Percentiles rank a stretch among this genome's conserved stretches.
Evolutionary conservation across 768 basidiomycete species (phyloP).

Genomic region (Scleroderma bovista): DNA sequence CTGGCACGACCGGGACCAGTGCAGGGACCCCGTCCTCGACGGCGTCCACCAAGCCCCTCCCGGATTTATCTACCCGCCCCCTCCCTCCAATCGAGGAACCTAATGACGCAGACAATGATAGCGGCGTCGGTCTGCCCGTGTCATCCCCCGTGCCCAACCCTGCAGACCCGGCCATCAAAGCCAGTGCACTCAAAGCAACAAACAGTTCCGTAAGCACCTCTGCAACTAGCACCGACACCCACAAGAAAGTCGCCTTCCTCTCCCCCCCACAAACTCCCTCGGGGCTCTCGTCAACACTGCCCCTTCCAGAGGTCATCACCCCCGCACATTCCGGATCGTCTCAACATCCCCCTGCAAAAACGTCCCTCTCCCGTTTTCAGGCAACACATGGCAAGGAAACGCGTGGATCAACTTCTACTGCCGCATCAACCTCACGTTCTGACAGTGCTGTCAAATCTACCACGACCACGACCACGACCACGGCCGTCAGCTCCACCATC

Average conservation of each 20-base stretch:
- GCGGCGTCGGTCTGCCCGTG: conserved; percentile 32
- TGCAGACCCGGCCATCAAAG: conserved; percentile 21
- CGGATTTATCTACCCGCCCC: conserved; percentile 51
- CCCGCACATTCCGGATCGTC: conserved; percentile 28
- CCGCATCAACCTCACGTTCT: conserved; percentile 56
- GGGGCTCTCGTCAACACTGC: conserved; percentile 42
- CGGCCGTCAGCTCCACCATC: conserved; percentile 43
- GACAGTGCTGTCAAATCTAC: conserved; percentile 46
- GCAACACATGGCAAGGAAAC: conserved; percentile 62
- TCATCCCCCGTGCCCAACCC: conserved; percentile 25
- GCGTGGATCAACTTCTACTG: conserved; percentile 60
- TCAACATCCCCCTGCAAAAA: conserved; percentile 41
- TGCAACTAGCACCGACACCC: conserved; percentile 39
- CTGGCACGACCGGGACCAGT: conserved; percentile 30
- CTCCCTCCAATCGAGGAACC: conserved; percentile 45
- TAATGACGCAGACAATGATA: conserved; percentile 29
- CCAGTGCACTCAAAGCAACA: conserved; percentile 33
- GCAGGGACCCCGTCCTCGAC: conserved; percentile 40
- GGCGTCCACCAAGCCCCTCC: conserved; percentile 63
- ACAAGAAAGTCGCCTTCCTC: conserved; percentile 86
- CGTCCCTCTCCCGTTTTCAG: conserved; percentile 73
- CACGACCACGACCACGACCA: conserved; percentile 37
- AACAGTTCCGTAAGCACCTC: conserved; percentile 29
- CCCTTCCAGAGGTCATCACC: conserved; percentile 42
- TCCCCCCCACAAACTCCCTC: conserved; percentile 72